Evolutionary conservation across 495 filamentous ascomycete species (phyloP).

Genomic region (Xylaria grammica): DNA sequence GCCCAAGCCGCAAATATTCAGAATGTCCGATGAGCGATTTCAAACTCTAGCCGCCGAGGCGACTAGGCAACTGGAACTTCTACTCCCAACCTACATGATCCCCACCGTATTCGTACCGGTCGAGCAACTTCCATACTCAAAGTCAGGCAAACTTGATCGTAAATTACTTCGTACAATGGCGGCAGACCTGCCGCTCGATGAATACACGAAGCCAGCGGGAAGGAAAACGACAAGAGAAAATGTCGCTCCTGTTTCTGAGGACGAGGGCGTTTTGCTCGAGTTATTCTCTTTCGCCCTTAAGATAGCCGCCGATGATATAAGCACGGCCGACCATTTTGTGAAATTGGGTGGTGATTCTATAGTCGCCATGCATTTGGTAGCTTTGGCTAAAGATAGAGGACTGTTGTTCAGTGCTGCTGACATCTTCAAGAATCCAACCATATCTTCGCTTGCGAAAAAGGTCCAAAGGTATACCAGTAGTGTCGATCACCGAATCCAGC

Average conservation of each 20-base stretch:
- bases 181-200: not conserved
- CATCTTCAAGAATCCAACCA: slow-evolving; percentile 3
- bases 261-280: not conserved
- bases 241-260: not conserved
- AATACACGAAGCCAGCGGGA: not conserved
- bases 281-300: not conserved
- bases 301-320: not conserved
- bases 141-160: slow-evolving; percentile 16
- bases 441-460: not conserved
- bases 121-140: slow-evolving; percentile 20
- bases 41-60: not conserved
- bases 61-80: not conserved
- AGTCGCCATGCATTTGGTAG: not conserved
- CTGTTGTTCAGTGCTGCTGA: not conserved
- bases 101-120: slow-evolving; percentile 28
- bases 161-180: slow-evolving; percentile 10
- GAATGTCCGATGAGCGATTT: not conserved
- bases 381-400: not conserved
- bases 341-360: slow-evolving; percentile 2
- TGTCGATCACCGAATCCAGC: not conserved
- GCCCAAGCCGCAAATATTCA: slow-evolving; percentile 7
- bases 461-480: not conserved
- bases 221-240: no score
- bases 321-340: not conserved
- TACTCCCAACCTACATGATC: slow-evolving; percentile 34